phyloP scores from a whole-genome alignment of 192 early-diverging fungal species.

The Mortierella hygrophila region DNA sequence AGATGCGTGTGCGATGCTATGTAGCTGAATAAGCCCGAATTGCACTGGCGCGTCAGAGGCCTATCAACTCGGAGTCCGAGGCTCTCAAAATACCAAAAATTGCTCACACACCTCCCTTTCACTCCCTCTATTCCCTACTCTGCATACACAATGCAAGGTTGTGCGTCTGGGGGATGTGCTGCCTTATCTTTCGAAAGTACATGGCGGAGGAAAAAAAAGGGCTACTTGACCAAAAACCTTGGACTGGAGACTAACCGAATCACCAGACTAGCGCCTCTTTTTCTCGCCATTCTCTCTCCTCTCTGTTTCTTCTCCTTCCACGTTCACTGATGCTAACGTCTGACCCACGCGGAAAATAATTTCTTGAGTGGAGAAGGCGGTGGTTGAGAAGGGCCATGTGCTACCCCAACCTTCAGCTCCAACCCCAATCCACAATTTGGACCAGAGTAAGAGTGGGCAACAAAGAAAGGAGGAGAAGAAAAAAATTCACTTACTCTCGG shows the following conservation, averaged over 20 bases:
- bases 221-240: background rate
- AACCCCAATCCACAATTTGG: background rate
- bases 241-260: background rate
- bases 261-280: background rate
- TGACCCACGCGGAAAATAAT: background rate
- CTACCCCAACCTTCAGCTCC: background rate
- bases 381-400: background rate
- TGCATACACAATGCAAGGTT: background rate
- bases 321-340: background rate
- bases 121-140: background rate
- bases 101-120: background rate
- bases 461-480: background rate
- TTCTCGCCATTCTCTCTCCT: background rate
- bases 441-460: background rate
- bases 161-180: background rate
- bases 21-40: constrained; percentile 12
- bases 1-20: background rate
- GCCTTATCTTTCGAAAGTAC: constrained; percentile 1
- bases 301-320: background rate
- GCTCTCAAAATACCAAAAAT: background rate
- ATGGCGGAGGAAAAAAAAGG: background rate
- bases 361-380: background rate
- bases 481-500: background rate
- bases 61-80: constrained; percentile 17
- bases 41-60: background rate